Evolutionary conservation across 1,284 basidiomycete genomes (phyloP).

Genomic region (Vanrija humicola): DNA sequence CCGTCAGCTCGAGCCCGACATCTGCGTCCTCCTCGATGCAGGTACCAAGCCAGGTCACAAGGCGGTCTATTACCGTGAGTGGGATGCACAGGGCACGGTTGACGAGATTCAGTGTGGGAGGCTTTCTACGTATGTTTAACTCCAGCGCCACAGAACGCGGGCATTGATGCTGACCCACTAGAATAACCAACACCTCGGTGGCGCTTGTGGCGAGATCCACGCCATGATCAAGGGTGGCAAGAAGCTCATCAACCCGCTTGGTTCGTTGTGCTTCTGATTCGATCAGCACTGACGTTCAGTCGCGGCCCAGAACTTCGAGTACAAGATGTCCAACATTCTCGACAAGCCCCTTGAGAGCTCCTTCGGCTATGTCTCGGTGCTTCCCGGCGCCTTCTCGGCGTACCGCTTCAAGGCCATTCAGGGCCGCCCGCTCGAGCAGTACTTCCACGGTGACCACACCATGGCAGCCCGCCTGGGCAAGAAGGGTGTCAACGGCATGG

Average conservation of each 20-base stretch:
- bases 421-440: slow-evolving; percentile 89
- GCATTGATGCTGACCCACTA: slow-evolving; percentile 18
- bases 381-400: slow-evolving; percentile 95
- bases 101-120: slow-evolving; percentile 66
- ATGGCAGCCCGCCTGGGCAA: slow-evolving; percentile 84
- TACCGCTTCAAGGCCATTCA: slow-evolving; percentile 88
- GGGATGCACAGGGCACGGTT: neutral
- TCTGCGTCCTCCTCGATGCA: slow-evolving; percentile 85
- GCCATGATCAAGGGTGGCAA: slow-evolving; percentile 90
- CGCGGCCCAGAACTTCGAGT: slow-evolving; percentile 97
- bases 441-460: slow-evolving; percentile 97
- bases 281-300: slow-evolving; percentile 37
- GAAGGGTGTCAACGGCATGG: slow-evolving; percentile 96
- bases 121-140: slow-evolving; percentile 52
- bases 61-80: slow-evolving; percentile 76
- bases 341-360: slow-evolving; percentile 84
- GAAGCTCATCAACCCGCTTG: slow-evolving; percentile 88
- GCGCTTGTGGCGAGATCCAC: slow-evolving; percentile 86
- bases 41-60: slow-evolving; percentile 96
- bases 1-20: slow-evolving; percentile 77
- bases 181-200: slow-evolving; percentile 61
- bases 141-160: neutral
- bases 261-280: slow-evolving; percentile 17
- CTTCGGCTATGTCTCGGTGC: slow-evolving; percentile 88
- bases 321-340: slow-evolving; percentile 92